Base-by-base conservation (phyloP, 352 stramenopile species). In the Aphanomyces cochlioides region DNA sequence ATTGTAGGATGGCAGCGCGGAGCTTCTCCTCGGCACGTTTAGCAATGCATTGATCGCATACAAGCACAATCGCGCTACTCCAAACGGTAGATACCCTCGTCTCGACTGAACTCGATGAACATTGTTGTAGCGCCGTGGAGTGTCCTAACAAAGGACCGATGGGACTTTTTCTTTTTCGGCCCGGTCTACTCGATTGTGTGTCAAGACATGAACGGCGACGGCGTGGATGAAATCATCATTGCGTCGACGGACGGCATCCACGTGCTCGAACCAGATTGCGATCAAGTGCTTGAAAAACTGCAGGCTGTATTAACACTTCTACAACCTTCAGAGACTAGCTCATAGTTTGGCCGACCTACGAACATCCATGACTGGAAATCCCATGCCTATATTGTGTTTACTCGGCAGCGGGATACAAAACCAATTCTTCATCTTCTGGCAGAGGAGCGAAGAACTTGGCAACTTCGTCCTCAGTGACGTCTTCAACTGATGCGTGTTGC, bases 381-480 rank as follows among this genome's bases (percentile, higher is more conserved):
- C 1, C 45, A 53, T n/a, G 45, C n/a, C 50, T 58, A 34, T 53
- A 53, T 53, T 53, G 45, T 58, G 17, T 58, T 19, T 19, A 36
- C 15, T 58, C 50, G 19, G 54, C 12, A n/a, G 64, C 54, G 12
- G 21, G 15, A 41, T 90, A 91, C 74, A 93, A 66, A 66, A 93
- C 85, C 56, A 94, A 69, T 66, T 94, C 86, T 66, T 91, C 75
- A 64, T 92, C 86, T 54, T 89, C 76, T 28, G 80, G 74, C 59
- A 94, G 75, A 56, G 87, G 87, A 64, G 79, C 77, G 54, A 97
- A 97, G 67, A 92, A 95, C 54, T 54, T 72, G 59, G 91, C 73
- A 39, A 97, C 85, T n/a, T 90, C 77, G 36, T 90, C 80, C 1
- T 72, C 56, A 57, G 75, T 83, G 45, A 97, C 82, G 41, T 85